phyloP scores from a whole-genome alignment of 192 early-diverging fungal genomes.

The Gonapodya sp. region DNA sequence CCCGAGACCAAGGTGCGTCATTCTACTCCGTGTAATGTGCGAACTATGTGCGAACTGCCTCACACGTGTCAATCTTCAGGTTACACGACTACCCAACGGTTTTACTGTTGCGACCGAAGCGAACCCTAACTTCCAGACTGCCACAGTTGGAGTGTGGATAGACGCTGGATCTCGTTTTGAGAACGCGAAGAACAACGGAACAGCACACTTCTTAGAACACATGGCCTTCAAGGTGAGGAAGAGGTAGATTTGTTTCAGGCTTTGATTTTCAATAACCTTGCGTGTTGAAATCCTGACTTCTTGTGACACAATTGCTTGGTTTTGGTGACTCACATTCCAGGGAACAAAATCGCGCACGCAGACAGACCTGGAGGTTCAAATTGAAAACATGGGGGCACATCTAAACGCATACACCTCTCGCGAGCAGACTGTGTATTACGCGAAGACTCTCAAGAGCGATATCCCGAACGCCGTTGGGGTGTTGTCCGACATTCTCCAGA shows the following conservation, averaged over 20 bases:
- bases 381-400: conserved; percentile 98
- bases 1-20: conserved; percentile 9
- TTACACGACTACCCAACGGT: conserved; percentile 65
- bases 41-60: too few species aligned
- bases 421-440: conserved; percentile 98
- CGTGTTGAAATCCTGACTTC: too few species aligned
- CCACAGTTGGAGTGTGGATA: conserved; percentile 84
- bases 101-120: conserved; percentile 76
- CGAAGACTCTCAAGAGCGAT: conserved; percentile 83
- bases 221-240: conserved; percentile 90
- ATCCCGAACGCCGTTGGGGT: conserved; percentile 84
- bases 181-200: conserved; percentile 76
- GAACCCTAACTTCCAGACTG: conserved; percentile 69
- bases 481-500: conserved; percentile 89
- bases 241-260: too few species aligned
- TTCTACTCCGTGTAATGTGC: neutral
- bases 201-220: conserved; percentile 97
- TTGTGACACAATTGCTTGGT: too few species aligned
- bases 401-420: conserved; percentile 98
- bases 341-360: conserved; percentile 82
- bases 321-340: conserved; percentile 24
- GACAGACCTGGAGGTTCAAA: conserved; percentile 82
- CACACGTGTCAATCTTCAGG: conserved; percentile 21
- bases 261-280: too few species aligned
- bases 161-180: conserved; percentile 81